Percentiles rank a stretch among this genome's conserved stretches.
Conservation (phyloP, 441 rosid genomes). For the Arabidopsis hybrid region DNA sequence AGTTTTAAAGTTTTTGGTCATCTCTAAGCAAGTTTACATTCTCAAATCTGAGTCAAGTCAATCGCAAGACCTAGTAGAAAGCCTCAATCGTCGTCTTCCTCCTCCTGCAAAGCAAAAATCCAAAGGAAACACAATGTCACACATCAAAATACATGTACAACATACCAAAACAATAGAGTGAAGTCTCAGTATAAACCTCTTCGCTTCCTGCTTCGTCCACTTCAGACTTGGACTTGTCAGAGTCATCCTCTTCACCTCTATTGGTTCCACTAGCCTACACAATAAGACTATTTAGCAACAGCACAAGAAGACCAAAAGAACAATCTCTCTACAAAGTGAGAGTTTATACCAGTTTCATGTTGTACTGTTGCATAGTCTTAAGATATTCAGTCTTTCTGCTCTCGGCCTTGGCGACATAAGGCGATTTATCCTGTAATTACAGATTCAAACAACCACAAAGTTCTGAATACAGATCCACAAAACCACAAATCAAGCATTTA, state of each 20-base stretch:
- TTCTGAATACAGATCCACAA: neutral
- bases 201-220: conserved; percentile 49
- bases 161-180: neutral
- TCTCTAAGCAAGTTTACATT: conserved; percentile 33
- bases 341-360: conserved; percentile 54
- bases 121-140: neutral
- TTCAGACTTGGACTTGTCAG: conserved; percentile 72
- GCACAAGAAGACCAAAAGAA: neutral
- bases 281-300: neutral
- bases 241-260: conserved; percentile 54
- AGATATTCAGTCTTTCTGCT: conserved; percentile 60
- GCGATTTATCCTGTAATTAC: conserved; percentile 65
- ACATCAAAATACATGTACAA: conserved; percentile 5
- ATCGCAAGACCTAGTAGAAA: conserved; percentile 20
- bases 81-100: conserved; percentile 36
- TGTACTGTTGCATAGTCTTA: conserved; percentile 61
- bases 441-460: neutral
- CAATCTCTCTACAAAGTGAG: neutral
- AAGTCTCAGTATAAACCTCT: conserved; percentile 28
- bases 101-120: conserved; percentile 29
- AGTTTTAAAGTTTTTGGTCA: conserved; percentile 19
- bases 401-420: conserved; percentile 56
- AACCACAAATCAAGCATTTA: neutral
- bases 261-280: too few species aligned
- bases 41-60: conserved; percentile 44